Conservation (phyloP, 352 stramenopile genomes). For the Pelagophyceae sp. region DNA sequence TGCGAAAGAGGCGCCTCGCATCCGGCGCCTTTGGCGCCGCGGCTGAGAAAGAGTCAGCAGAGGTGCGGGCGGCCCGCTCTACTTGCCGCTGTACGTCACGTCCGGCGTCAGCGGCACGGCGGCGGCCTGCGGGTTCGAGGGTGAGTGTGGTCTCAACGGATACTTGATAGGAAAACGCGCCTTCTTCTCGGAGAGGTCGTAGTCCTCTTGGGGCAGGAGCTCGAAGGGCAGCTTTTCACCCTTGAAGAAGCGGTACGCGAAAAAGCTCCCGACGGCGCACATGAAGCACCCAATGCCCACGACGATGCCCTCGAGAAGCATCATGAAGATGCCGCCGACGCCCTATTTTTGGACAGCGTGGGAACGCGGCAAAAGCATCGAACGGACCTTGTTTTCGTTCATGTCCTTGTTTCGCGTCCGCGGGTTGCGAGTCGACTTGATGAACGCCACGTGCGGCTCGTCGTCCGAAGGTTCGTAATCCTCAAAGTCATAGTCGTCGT, state of each 20-base stretch:
- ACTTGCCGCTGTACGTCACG: conserved; percentile 10
- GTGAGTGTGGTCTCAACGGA: too few species aligned
- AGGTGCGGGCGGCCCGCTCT: too few species aligned
- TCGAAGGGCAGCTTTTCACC: conserved; percentile 17
- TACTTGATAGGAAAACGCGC: not conserved
- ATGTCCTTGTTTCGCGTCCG: not conserved
- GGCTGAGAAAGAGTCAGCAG: too few species aligned
- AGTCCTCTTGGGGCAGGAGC: not conserved
- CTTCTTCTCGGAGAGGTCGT: not conserved
- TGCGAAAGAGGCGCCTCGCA: too few species aligned
- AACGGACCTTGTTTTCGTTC: not conserved
- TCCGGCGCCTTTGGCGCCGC: too few species aligned
- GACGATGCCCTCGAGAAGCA: conserved; percentile 16
- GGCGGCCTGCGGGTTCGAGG: too few species aligned
- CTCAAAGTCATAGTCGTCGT: conserved; percentile 16
- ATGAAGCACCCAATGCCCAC: conserved; percentile 7
- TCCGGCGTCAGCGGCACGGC: too few species aligned
- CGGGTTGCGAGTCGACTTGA: conserved; percentile 17
- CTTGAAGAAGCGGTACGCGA: conserved; percentile 17
- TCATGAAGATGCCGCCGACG: conserved; percentile 21
- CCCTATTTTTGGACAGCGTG: too few species aligned
- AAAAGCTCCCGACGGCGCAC: conserved; percentile 7
- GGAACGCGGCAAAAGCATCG: too few species aligned
- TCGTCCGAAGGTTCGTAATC: conserved; percentile 9
- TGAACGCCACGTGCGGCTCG: conserved; percentile 5